A percentile compares a stretch with the other conserved stretches of the same genome.
phyloP scores from a whole-genome alignment of 805 yeast genomes.

The Starmerella sp. region DNA sequence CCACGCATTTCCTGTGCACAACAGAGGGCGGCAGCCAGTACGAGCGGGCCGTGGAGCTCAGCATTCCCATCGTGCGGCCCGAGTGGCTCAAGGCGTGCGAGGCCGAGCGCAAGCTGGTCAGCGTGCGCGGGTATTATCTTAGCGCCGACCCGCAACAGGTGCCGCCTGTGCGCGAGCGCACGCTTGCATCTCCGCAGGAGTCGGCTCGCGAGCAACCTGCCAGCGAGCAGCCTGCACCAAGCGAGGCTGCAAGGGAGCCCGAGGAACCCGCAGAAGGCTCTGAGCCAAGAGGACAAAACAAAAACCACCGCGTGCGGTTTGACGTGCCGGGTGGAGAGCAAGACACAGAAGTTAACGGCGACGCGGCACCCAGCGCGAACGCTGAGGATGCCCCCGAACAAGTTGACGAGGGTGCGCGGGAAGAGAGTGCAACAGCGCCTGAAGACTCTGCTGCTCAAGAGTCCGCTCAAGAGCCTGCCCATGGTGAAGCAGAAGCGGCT shows the following conservation, averaged over 20 bases:
- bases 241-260: neutral
- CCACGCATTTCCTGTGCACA: constrained; percentile 86
- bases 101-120: constrained; percentile 75
- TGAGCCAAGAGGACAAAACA: neutral
- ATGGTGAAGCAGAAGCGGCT: too few species aligned
- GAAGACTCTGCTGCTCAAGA: too few species aligned
- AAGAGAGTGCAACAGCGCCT: too few species aligned
- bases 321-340: neutral
- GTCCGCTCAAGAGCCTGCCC: too few species aligned
- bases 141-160: constrained; percentile 27
- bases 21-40: constrained; percentile 60
- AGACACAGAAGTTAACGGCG: neutral
- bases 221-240: neutral
- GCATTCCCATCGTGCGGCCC: constrained; percentile 88
- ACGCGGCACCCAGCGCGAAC: neutral
- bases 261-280: neutral
- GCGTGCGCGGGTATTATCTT: constrained; percentile 64
- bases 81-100: constrained; percentile 97
- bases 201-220: neutral
- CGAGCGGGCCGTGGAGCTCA: constrained; percentile 67
- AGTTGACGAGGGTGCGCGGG: too few species aligned
- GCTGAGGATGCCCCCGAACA: too few species aligned
- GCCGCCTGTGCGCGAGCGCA: neutral
- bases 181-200: neutral
- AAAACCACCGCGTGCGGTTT: neutral